Conservation (phyloP, 805 yeast species). For the Metschnikowia arizonensis region DNA sequence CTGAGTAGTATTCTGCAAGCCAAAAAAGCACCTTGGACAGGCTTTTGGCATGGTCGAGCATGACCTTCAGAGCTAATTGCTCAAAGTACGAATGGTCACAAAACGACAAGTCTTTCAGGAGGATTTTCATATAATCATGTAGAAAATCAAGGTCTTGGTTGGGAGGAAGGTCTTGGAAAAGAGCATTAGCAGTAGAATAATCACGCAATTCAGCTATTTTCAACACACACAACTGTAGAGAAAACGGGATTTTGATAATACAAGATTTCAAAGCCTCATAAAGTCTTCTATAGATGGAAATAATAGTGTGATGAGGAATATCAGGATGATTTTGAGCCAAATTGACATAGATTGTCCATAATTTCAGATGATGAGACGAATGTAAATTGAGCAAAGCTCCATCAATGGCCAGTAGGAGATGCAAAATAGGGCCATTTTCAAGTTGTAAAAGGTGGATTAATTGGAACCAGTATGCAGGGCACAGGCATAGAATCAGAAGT, state of each 20-base stretch:
- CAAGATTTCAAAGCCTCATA: constrained; percentile 13
- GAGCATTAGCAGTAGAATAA: constrained; percentile 20
- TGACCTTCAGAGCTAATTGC: constrained; percentile 10
- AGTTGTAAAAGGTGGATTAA: constrained; percentile 9
- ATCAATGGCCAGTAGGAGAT: constrained; percentile 50
- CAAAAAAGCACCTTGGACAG: constrained; percentile 44
- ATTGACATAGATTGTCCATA: constrained; percentile 51
- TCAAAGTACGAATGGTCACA: constrained; percentile 7
- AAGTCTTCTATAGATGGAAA: constrained; percentile 33
- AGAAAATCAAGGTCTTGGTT: constrained; percentile 5
- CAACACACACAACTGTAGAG: constrained; percentile 16
- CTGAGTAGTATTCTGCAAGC: constrained; percentile 47
- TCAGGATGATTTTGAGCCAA: constrained; percentile 36
- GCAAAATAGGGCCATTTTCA: too few species aligned
- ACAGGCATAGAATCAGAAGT: constrained; percentile 3
- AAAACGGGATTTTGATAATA: not conserved
- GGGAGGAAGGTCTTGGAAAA: constrained; percentile 22
- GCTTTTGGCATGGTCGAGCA: constrained; percentile 54
- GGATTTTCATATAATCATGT: constrained; percentile 6
- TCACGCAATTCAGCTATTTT: constrained; percentile 31
- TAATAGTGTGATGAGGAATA: not conserved
- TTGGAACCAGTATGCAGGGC: constrained; percentile 15
- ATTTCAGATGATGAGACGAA: constrained; percentile 41
- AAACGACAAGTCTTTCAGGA: constrained; percentile 1
- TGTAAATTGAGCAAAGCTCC: constrained; percentile 47